These are phyloP conservation scores for Herpetomonas tarakana DNA, from an alignment of 208 protist genomes.

Conservation along the genomic window DNA sequence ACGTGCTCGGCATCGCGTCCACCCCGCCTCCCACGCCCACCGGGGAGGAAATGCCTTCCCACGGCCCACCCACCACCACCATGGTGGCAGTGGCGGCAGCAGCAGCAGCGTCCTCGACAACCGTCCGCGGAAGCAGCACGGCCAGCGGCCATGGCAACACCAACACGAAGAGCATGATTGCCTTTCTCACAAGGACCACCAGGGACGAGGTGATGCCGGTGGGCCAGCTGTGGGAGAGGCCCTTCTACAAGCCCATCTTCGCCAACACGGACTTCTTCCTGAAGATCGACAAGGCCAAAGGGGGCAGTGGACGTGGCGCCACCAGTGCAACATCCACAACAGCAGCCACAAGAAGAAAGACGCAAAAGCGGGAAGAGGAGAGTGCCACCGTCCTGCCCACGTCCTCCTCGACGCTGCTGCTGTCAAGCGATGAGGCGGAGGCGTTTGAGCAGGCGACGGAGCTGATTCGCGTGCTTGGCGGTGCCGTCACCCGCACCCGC, in stretches of 20 bases:
- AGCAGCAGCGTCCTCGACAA: no score
- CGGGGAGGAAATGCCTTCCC: no score
- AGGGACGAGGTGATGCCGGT: slow-evolving; percentile 34
- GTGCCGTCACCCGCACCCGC: slow-evolving; percentile 44
- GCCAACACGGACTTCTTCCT: slow-evolving; percentile 46
- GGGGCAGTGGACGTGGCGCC: no score
- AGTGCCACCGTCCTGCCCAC: no score
- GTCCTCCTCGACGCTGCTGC: neutral
- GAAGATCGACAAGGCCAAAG: slow-evolving; percentile 6
- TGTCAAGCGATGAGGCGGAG: slow-evolving; percentile 16
- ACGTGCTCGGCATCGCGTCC: neutral
- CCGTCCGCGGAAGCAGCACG: no score
- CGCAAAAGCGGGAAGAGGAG: neutral
- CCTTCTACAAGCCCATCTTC: slow-evolving; percentile 59
- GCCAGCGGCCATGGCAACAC: no score
- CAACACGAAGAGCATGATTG: neutral
- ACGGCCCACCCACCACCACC: neutral
- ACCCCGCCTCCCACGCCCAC: neutral
- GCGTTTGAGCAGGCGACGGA: slow-evolving; percentile 41
- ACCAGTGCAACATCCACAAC: neutral
- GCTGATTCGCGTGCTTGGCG: slow-evolving; percentile 62
- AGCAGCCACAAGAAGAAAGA: neutral
- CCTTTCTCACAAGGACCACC: slow-evolving; percentile 8
- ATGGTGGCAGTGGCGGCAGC: neutral
- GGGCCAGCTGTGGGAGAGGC: slow-evolving; percentile 35